A percentile compares a stretch with the other conserved stretches of the same genome.
These are phyloP conservation scores for Cyberlindnera japonica DNA, from an alignment of 805 yeast genomes.

Conservation along the genomic window DNA sequence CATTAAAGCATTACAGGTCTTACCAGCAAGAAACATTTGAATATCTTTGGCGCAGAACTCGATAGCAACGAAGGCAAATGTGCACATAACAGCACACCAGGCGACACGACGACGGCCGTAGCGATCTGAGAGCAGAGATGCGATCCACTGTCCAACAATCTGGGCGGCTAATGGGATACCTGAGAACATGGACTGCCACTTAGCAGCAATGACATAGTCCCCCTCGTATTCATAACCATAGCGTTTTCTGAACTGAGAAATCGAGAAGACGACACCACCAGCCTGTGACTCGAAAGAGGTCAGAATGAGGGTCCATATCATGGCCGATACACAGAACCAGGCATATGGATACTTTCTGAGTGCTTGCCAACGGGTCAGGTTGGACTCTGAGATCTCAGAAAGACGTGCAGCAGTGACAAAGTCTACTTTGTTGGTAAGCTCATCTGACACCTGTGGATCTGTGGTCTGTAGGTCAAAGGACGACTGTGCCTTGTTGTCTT, in stretches of 20 bases:
- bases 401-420: slow-evolving; percentile 3
- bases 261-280: slow-evolving; percentile 36
- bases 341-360: slow-evolving; percentile 39
- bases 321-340: slow-evolving; percentile 36
- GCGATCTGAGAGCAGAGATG: slow-evolving; percentile 28
- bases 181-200: slow-evolving; percentile 42
- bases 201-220: slow-evolving; percentile 34
- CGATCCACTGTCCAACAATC: slow-evolving; percentile 28
- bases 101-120: slow-evolving; percentile 35
- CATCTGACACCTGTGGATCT: no score
- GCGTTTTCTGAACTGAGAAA: slow-evolving; percentile 34
- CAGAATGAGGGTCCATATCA: slow-evolving; percentile 37
- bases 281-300: slow-evolving; percentile 41
- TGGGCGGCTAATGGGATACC: slow-evolving; percentile 31
- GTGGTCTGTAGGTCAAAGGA: no score
- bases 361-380: slow-evolving; percentile 29
- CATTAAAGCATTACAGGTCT: slow-evolving; percentile 37
- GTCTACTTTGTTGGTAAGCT: background rate
- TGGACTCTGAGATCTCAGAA: slow-evolving; percentile 3
- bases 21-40: slow-evolving; percentile 36
- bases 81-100: slow-evolving; percentile 26
- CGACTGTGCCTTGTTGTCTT: no score
- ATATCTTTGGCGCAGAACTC: slow-evolving; percentile 37
- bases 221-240: slow-evolving; percentile 28
- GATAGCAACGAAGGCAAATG: slow-evolving; percentile 35